Evolutionary conservation across 768 basidiomycete species (phyloP), one percentile per base, ranked within the genome.

Genomic region (Hortiboletus flavorubellus): DNA sequence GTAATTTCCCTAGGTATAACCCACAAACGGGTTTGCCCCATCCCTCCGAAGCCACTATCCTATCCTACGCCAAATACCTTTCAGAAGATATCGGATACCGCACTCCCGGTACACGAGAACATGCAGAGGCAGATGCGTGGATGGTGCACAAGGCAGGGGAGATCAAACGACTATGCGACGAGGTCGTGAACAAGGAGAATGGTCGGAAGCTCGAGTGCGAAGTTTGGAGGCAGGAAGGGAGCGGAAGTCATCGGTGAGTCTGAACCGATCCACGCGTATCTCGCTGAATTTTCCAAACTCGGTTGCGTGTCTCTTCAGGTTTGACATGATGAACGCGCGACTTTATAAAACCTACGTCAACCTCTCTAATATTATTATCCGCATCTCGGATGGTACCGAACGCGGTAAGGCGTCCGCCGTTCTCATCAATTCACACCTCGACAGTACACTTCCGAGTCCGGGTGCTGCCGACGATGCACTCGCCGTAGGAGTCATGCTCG

Each of bases 21-120:
- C 77, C 85, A 6, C 54, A 63, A 11, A 89, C 85, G 0, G 72
- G 75, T 34, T 70, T 83, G 4, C 86, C 89, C 5, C 86, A 88
- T 63, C 80, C 90, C 26, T 89, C 89, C 0, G 89, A 91, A 68
- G 65, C 79, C 0, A 80, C 79, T 14, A 87, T 92, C 49, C 79
- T 91, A 3, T 76, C 74, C 7, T 74, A 84, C 44, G 81, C 85
- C 4, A 82, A 80, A 59, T 70, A 85, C 55, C 80, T 93, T 8
- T 91, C 93, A 1, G 93, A 94, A 66, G 85, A 82, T 6, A 92
- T 94, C 44, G 95, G 94, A 2, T 98, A 85, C 72, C 79, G 96
- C 46, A 97, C 91, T 0, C 91, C 96, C 10, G 96, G 96, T 1
- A 93, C 94, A 0, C 78, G 78, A 33, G 93, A 98, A 68, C 93